These are phyloP conservation scores for Physcomitrium patens DNA, from an alignment of 225 moss, liverwort and hornwort species.

Conservation along the genomic window DNA sequence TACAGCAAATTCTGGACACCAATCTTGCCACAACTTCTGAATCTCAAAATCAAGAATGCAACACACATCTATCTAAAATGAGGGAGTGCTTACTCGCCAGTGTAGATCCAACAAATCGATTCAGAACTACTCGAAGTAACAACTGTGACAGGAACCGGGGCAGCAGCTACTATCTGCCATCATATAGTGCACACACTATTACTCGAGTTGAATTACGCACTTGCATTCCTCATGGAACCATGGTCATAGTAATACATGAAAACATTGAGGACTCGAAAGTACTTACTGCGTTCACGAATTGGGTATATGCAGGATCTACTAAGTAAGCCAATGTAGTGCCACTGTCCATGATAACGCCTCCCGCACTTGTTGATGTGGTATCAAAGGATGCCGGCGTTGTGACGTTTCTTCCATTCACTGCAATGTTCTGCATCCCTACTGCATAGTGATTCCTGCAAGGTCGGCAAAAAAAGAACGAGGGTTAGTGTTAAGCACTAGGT, in stretches of 20 bases:
- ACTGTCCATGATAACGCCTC: slow-evolving; percentile 45
- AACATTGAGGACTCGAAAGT: background rate
- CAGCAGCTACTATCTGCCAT: slow-evolving; percentile 19
- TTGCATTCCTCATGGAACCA: background rate
- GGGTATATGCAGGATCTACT: slow-evolving; percentile 25
- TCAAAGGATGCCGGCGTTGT: slow-evolving; percentile 31
- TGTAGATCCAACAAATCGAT: slow-evolving; percentile 25
- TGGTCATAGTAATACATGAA: background rate
- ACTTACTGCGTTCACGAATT: slow-evolving; percentile 44
- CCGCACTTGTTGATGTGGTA: background rate
- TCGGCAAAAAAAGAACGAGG: slow-evolving; percentile 5
- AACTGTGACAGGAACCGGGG: slow-evolving; percentile 15
- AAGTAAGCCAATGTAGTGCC: slow-evolving; percentile 40
- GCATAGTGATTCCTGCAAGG: slow-evolving; percentile 35
- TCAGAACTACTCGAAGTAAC: background rate
- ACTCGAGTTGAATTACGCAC: background rate
- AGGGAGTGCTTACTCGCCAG: slow-evolving; percentile 15
- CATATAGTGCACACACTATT: background rate
- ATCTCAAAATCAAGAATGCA: slow-evolving; percentile 2
- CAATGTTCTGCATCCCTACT: slow-evolving; percentile 46
- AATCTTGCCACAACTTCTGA: background rate
- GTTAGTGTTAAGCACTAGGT: background rate
- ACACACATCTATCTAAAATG: background rate
- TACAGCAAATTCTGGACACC: background rate
- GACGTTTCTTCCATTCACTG: slow-evolving; percentile 38